Percentiles rank a stretch among this genome's conserved stretches.
Conservation (phyloP, 495 filamentous ascomycete genomes). For the Tuber calosporum region DNA sequence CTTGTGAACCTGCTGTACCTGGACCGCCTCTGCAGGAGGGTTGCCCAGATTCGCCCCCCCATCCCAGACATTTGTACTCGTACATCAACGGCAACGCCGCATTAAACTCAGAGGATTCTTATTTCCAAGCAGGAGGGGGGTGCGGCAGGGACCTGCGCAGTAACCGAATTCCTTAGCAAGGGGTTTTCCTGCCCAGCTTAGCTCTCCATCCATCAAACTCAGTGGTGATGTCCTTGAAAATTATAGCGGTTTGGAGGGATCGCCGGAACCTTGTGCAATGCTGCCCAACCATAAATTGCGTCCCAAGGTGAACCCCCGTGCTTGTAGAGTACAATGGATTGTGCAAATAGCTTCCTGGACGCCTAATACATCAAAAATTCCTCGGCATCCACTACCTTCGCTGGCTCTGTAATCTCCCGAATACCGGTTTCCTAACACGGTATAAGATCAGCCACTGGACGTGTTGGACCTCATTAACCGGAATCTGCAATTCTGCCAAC, state of each 20-base stretch:
- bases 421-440: too few relatives aligned
- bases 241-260: not conserved
- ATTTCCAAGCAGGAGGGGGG: not conserved
- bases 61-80: not conserved
- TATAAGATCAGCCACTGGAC: too few relatives aligned
- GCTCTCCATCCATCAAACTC: not conserved
- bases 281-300: not conserved
- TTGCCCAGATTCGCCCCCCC: not conserved
- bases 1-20: not conserved
- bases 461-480: too few relatives aligned
- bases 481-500: too few relatives aligned
- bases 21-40: not conserved
- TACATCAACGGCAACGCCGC: not conserved
- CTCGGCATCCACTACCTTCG: too few relatives aligned
- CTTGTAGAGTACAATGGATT: too few relatives aligned
- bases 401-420: too few relatives aligned
- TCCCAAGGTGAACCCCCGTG: not conserved
- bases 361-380: too few relatives aligned
- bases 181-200: not conserved
- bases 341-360: too few relatives aligned
- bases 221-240: not conserved
- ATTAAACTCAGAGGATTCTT: not conserved
- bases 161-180: not conserved
- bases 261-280: not conserved
- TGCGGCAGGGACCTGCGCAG: not conserved